Evolutionary conservation across 2,329 filamentous ascomycete species (phyloP).

Genomic region (Trichophyton simii): DNA sequence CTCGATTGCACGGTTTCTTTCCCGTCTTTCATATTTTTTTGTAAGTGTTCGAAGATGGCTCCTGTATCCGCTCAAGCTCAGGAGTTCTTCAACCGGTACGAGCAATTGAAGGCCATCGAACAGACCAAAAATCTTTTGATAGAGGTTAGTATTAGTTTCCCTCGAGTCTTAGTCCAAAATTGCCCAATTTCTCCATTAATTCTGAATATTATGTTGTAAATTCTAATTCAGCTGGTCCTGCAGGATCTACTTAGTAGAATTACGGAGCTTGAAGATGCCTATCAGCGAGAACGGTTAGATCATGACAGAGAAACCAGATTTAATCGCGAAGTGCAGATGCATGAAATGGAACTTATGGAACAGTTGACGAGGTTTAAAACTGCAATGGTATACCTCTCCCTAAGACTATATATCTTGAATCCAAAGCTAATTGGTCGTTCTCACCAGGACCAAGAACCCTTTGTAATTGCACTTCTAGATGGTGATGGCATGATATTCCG

Average conservation of each 20-base stretch:
- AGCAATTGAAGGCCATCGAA: slow-evolving; percentile 33
- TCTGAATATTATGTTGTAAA: neutral
- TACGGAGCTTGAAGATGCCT: slow-evolving; percentile 33
- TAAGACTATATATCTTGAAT: neutral
- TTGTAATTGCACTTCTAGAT: slow-evolving; percentile 43
- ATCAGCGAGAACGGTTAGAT: slow-evolving; percentile 33
- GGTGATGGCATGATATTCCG: slow-evolving; percentile 45
- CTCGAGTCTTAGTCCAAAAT: neutral
- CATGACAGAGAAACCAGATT: slow-evolving; percentile 37
- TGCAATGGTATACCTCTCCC: slow-evolving; percentile 30
- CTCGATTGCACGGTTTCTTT: neutral
- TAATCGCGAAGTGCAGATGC: slow-evolving; percentile 37
- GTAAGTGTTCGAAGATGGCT: slow-evolving; percentile 9
- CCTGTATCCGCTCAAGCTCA: slow-evolving; percentile 21
- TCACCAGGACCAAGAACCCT: slow-evolving; percentile 40
- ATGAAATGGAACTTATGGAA: slow-evolving; percentile 37
- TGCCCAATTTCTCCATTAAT: neutral
- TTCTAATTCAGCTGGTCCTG: neutral
- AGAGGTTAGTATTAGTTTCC: slow-evolving; percentile 25
- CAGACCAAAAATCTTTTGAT: slow-evolving; percentile 38
- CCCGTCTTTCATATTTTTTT: neutral
- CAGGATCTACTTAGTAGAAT: slow-evolving; percentile 37
- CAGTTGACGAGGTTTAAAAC: slow-evolving; percentile 34
- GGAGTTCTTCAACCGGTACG: slow-evolving; percentile 32
- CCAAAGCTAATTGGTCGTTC: slow-evolving; percentile 4